Percentiles rank a stretch among this genome's conserved stretches.
phyloP scores from a whole-genome alignment of 2,329 filamentous ascomycete genomes.

The Alternaria burnsii region DNA sequence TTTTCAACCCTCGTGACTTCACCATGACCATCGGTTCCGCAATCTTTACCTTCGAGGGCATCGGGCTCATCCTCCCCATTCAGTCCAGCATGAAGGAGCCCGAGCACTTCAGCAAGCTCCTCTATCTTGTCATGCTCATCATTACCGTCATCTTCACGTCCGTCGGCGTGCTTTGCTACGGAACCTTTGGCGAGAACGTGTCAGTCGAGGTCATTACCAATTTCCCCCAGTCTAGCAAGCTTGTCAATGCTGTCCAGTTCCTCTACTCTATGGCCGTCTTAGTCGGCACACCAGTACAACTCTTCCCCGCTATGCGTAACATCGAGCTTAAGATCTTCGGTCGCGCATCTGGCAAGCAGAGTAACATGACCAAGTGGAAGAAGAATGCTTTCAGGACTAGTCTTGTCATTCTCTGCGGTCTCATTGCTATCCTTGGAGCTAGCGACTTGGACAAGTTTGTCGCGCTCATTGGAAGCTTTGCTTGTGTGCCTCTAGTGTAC shows the following conservation, averaged over 20 bases:
- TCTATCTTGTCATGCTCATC: conserved; percentile 74
- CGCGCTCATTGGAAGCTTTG: conserved; percentile 75
- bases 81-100: conserved; percentile 78
- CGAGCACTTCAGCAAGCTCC: conserved; percentile 70
- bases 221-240: conserved; percentile 72
- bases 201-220: conserved; percentile 80
- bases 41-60: conserved; percentile 82
- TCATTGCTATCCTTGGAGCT: conserved; percentile 70
- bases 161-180: conserved; percentile 76
- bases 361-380: conserved; percentile 73
- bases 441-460: conserved; percentile 78
- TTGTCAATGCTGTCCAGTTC: conserved; percentile 81
- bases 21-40: conserved; percentile 76
- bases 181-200: conserved; percentile 73
- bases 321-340: conserved; percentile 74
- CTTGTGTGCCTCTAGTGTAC: conserved; percentile 78
- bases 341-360: conserved; percentile 71
- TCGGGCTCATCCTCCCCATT: conserved; percentile 78
- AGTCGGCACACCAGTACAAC: conserved; percentile 76
- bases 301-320: conserved; percentile 77
- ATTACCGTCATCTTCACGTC: conserved; percentile 78
- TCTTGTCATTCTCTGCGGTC: conserved; percentile 67
- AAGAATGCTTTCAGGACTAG: conserved; percentile 73
- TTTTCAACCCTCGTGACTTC: conserved; percentile 75
- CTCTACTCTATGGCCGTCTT: conserved; percentile 77